Conservation (phyloP, 2,329 filamentous ascomycete genomes). For the Diaporthe helianthi region DNA sequence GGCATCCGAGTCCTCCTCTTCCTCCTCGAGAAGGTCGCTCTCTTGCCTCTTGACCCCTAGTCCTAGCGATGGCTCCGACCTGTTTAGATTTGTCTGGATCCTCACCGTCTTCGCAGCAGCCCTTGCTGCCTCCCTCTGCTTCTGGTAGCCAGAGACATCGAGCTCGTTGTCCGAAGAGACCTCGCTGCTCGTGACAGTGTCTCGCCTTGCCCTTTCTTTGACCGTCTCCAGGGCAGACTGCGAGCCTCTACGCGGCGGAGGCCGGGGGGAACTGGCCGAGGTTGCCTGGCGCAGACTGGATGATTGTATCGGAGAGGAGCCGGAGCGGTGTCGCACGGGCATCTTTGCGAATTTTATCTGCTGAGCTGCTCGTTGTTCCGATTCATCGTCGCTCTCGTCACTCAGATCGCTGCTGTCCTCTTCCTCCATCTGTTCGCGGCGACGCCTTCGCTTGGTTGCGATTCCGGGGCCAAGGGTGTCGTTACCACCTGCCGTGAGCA, state of each 20-base stretch:
- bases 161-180: constrained; percentile 84
- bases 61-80: constrained; percentile 52
- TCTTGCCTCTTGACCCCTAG: constrained; percentile 49
- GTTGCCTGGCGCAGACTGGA: constrained; percentile 66
- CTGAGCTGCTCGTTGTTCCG: constrained; percentile 76
- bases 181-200: constrained; percentile 83
- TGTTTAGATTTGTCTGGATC: constrained; percentile 59
- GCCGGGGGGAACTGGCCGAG: constrained; percentile 55
- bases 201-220: constrained; percentile 72
- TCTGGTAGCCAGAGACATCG: constrained; percentile 70
- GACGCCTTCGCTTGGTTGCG: constrained; percentile 69
- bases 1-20: constrained; percentile 66
- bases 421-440: constrained; percentile 79
- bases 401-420: constrained; percentile 86
- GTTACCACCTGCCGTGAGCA: constrained; percentile 71
- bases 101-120: constrained; percentile 62
- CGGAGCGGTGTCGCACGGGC: constrained; percentile 84
- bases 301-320: constrained; percentile 83
- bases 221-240: constrained; percentile 74
- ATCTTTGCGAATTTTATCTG: constrained; percentile 97
- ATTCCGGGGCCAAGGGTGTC: constrained; percentile 74
- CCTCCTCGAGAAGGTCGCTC: constrained; percentile 61
- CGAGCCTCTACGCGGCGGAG: constrained; percentile 66
- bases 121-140: constrained; percentile 66
- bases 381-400: constrained; percentile 83